Conservation (phyloP, 495 filamentous ascomycete genomes). For the Oidiodendron maius region DNA sequence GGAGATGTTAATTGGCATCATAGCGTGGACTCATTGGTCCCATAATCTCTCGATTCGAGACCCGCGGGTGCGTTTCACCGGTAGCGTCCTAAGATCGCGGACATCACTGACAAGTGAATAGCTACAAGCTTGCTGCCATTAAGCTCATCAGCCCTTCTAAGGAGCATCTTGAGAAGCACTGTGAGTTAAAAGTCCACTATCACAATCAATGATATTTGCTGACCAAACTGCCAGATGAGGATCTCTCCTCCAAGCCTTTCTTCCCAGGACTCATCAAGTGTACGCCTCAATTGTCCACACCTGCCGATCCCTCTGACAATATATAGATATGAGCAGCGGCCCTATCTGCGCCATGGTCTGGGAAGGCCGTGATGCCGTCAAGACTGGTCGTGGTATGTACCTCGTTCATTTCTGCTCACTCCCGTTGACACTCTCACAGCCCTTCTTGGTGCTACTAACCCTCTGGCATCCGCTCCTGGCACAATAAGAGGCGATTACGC, state of each 20-base stretch:
- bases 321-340: conserved; percentile 91
- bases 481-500: conserved; percentile 77
- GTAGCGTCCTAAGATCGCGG: too few species aligned
- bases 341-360: conserved; percentile 98
- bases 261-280: conserved; percentile 88
- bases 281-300: conserved; percentile 29
- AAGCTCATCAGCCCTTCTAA: conserved; percentile 85
- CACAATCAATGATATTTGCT: conserved; percentile 23
- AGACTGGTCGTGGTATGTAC: conserved; percentile 82
- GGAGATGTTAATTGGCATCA: conserved; percentile 9
- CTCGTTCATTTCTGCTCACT: neutral
- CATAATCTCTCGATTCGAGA: conserved; percentile 97
- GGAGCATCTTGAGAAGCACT: conserved; percentile 96
- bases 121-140: conserved; percentile 97
- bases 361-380: conserved; percentile 96
- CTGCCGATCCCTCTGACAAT: conserved; percentile 24
- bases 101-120: conserved; percentile 27
- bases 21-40: conserved; percentile 94
- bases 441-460: conserved; percentile 98
- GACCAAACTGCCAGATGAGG: conserved; percentile 52
- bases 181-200: conserved; percentile 30
- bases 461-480: conserved; percentile 83
- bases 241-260: conserved; percentile 91
- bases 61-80: conserved; percentile 75
- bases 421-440: conserved; percentile 30